Base-by-base conservation (phyloP, 768 basidiomycete genomes). In the Collybia mongolica region DNA sequence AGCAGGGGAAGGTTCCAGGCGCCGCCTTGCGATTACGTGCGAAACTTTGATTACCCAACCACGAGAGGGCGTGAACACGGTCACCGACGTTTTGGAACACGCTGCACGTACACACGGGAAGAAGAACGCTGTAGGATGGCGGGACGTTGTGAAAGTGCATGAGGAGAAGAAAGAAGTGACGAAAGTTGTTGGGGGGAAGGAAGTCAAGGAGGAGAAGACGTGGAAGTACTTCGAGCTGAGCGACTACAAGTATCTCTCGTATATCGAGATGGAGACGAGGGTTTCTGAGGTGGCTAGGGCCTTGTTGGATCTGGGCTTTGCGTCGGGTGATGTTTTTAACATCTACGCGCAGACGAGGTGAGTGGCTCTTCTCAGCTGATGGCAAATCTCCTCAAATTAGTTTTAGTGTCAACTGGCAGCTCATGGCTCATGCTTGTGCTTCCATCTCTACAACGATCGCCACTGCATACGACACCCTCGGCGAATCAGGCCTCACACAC, bases 181-280 rank as follows among this genome's bases (percentile, higher is more conserved):
- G 63, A 95, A 93, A 76, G 72, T 75, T 26, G 83, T 94, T 38
- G 86, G 76, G 3, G 96, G 95, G 26, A 85, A 93, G 65, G 82
- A 93, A 65, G 76, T 85, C 28, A 82, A 70, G 2, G 90, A 98
- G 77, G 90, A 73, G 67, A 99, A 99, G 81, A 90, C 78, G 48
- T 99, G 96, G 96, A 92, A 88, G 65, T 98, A 88, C 70, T 99
- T 92, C 69, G 81, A 95, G 68, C 79, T 98, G 51, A 88, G 87
- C 67, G 88, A 88, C 54, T 98, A 88, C 79, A 82, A 91, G 69
- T 98, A 86, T 67, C 70, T 88, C 60, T 81, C 68, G 40, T 98
- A 82, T 67, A 59, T 85, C 54, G 81, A 93, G 57, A 74, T 95
- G 52, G 76, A 84, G 61, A 79, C 83, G 23, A 70, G 73, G 5